A percentile compares a stretch with the other conserved stretches of the same genome.
These are phyloP conservation scores for Domatiomyces globalis DNA, from an alignment of 2,329 filamentous ascomycete genomes.

Conservation along the genomic window DNA sequence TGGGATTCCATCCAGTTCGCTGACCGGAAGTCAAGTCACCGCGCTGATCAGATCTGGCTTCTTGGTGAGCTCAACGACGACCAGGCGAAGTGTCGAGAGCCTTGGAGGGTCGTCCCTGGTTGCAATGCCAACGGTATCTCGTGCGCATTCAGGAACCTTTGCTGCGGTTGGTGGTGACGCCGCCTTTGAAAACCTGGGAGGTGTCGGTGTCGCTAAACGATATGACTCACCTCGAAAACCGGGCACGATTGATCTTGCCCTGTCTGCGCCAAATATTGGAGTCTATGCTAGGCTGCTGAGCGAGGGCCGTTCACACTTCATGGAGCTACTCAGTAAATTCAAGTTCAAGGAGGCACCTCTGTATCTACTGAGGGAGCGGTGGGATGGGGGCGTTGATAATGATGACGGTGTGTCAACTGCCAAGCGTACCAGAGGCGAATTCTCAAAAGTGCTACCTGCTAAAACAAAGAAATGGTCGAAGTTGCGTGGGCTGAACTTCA, in stretches of 20 bases:
- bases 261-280: conserved; percentile 47
- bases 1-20: conserved; percentile 31
- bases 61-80: conserved; percentile 35
- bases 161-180: conserved; percentile 19
- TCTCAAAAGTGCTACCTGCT: conserved; percentile 41
- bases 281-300: conserved; percentile 44
- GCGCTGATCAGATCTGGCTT: conserved; percentile 40
- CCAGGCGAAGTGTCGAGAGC: conserved; percentile 9
- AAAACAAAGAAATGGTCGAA: conserved; percentile 50
- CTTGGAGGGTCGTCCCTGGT: conserved; percentile 11
- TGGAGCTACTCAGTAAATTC: conserved; percentile 38
- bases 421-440: conserved; percentile 43
- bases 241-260: conserved; percentile 22
- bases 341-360: conserved; percentile 39
- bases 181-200: conserved; percentile 18
- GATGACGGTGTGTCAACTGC: conserved; percentile 32
- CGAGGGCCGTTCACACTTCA: conserved; percentile 40
- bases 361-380: conserved; percentile 42
- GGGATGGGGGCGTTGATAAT: conserved; percentile 46
- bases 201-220: conserved; percentile 11
- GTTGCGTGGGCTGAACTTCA: conserved; percentile 45
- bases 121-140: conserved; percentile 13
- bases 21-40: conserved; percentile 35
- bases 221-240: neutral
- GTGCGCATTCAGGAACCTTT: conserved; percentile 27